Evolutionary conservation across 1,284 basidiomycete species (phyloP).

Genomic region (Somion occarium): DNA sequence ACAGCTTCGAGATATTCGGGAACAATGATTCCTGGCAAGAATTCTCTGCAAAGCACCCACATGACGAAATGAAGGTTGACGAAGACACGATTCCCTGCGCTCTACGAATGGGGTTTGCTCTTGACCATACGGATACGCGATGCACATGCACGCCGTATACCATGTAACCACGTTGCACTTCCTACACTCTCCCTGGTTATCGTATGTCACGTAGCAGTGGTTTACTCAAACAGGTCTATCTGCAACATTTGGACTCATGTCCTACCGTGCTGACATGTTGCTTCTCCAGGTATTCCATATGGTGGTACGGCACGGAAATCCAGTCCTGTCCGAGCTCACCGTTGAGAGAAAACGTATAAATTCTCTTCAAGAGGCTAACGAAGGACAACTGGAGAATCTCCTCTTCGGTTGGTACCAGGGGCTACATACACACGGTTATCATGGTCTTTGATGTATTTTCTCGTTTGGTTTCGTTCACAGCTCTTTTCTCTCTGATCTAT

Average conservation of each 20-base stretch:
- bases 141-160: not conserved
- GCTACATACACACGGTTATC: not conserved
- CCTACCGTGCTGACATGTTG: not conserved
- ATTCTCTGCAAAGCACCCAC: not conserved
- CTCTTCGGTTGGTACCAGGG: too few species aligned
- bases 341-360: not conserved
- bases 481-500: constrained; percentile 4
- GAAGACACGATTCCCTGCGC: too few species aligned
- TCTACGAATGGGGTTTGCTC: not conserved
- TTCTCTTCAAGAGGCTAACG: not conserved
- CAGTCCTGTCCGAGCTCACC: too few species aligned
- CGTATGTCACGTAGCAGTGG: not conserved
- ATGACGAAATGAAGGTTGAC: too few species aligned
- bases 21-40: not conserved
- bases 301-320: not conserved
- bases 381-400: not conserved
- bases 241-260: not conserved
- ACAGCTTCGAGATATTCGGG: not conserved
- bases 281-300: not conserved
- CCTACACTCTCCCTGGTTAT: not conserved
- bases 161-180: not conserved
- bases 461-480: constrained; percentile 5
- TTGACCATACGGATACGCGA: not conserved
- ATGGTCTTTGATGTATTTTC: not conserved
- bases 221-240: not conserved